Evolutionary conservation across 352 stramenopile genomes (phyloP), one percentile per base, ranked within the genome.

Genomic region (Globisporangium nagaii): DNA sequence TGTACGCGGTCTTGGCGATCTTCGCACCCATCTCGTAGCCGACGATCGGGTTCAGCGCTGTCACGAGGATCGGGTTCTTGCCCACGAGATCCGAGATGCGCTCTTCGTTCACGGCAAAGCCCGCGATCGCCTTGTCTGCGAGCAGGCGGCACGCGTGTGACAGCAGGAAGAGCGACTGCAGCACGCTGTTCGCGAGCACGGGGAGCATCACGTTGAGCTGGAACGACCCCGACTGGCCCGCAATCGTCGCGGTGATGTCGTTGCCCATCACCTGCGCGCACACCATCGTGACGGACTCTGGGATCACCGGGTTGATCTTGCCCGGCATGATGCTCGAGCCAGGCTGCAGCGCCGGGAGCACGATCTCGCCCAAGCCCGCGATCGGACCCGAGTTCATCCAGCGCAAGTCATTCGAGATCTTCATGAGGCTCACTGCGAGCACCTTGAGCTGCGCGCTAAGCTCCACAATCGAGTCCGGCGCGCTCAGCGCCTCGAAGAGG

Each of bases 301-400:
- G 71, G 46, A 79, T 72, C 30, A 76, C 72, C 17, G 96, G 96
- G 73, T 98, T 98, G 39, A 98, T 96, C 73, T 98, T 98, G 20
- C 96, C 96, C 8, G 96, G 96, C 96, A 98, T 98, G 73, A 98
- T 98, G 53, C 75, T 96, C 40, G 70, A 92, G 28, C 94, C 94
- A 7, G 94, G 94, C 72, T 98, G 92, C 46, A 97, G 94, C 20
- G 80, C 88, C 11, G 93, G 93, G 6, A 96, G 70, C 53, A 71
- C 73, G 28, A 97, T 79, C 70, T 98, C 96, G 19, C 93, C 90
- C 4, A 98, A 65, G 22, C 96, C 96, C 49, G 91, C 96, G 53
- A 96, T 78, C 24, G 96, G 96, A 17, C 96, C 96, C 50, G 77
- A 96, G 42, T 88, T 93, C 53, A 98, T 79, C 34, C 96, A 79